Evolutionary conservation across 768 basidiomycete genomes (phyloP).

Genomic region (Phaeotremella skinneri): DNA sequence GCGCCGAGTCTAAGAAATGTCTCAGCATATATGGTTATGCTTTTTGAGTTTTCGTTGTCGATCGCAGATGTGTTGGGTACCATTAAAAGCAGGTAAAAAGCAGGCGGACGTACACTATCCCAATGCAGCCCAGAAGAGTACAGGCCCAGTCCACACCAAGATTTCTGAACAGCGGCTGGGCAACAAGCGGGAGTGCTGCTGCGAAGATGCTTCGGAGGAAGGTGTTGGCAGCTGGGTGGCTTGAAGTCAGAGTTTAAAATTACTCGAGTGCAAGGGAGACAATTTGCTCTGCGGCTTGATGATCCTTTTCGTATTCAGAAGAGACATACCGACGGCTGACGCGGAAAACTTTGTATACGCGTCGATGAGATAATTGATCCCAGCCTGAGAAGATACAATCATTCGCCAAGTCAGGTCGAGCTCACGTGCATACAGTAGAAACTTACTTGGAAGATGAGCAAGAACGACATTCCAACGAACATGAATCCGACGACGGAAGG

Average conservation of each 20-base stretch:
- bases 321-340: slow-evolving; percentile 19
- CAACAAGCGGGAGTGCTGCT: slow-evolving; percentile 32
- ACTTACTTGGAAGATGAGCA: slow-evolving; percentile 51
- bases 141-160: slow-evolving; percentile 29
- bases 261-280: no score
- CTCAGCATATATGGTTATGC: background rate
- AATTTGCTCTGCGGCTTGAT: no score
- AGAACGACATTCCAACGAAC: slow-evolving; percentile 48
- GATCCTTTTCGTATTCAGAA: no score
- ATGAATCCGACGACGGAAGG: slow-evolving; percentile 41
- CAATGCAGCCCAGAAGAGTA: slow-evolving; percentile 23
- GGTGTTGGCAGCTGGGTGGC: slow-evolving; percentile 45
- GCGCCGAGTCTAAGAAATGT: slow-evolving; percentile 7
- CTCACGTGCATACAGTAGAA: background rate
- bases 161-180: slow-evolving; percentile 23
- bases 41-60: background rate
- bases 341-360: slow-evolving; percentile 45
- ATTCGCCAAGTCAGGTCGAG: background rate
- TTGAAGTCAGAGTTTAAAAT: background rate
- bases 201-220: slow-evolving; percentile 48
- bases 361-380: slow-evolving; percentile 47
- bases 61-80: no score
- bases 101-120: slow-evolving; percentile 7
- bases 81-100: no score
- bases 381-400: slow-evolving; percentile 15